Percentiles rank a stretch among this genome's conserved stretches.
Evolutionary conservation across 2,329 filamentous ascomycete genomes (phyloP).

Genomic region (Gyromitra esculenta): DNA sequence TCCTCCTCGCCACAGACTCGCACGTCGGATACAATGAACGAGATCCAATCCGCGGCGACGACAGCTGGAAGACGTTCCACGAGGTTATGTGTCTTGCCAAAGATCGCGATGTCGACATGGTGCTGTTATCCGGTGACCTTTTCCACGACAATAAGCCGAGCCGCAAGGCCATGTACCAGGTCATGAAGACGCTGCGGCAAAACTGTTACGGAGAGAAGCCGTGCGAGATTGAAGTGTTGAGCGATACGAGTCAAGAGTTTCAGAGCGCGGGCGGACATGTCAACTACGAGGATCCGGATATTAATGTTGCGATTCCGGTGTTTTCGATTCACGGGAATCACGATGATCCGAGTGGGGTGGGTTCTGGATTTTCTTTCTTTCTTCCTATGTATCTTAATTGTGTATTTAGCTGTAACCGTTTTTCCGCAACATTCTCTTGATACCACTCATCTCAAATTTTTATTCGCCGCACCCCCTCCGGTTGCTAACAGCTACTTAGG

Average conservation of each 20-base stretch:
- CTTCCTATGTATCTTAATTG: neutral
- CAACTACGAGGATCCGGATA: slow-evolving; percentile 97
- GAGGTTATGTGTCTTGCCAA: slow-evolving; percentile 92
- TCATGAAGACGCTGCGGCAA: slow-evolving; percentile 91
- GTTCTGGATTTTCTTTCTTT: slow-evolving; percentile 47
- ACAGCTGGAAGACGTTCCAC: slow-evolving; percentile 96
- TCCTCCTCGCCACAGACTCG: slow-evolving; percentile 93
- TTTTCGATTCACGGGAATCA: slow-evolving; percentile 99
- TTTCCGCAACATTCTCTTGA: neutral
- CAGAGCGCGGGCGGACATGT: slow-evolving; percentile 86
- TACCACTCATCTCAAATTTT: too few species aligned
- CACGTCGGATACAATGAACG: slow-evolving; percentile 97
- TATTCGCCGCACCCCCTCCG: neutral
- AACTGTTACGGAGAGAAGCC: slow-evolving; percentile 96
- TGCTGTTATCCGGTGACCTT: slow-evolving; percentile 89
- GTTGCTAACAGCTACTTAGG: slow-evolving; percentile 60
- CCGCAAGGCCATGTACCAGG: slow-evolving; percentile 93
- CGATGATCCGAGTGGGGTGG: slow-evolving; percentile 87
- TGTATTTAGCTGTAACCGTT: neutral
- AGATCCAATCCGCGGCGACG: slow-evolving; percentile 91
- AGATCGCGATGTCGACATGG: slow-evolving; percentile 94
- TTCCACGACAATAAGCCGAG: slow-evolving; percentile 99
- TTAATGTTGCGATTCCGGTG: slow-evolving; percentile 95
- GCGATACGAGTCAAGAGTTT: slow-evolving; percentile 90
- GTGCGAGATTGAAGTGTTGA: slow-evolving; percentile 92